Evolutionary conservation across 2,329 filamentous ascomycete species (phyloP).

Genomic region (Zasmidium angulare): DNA sequence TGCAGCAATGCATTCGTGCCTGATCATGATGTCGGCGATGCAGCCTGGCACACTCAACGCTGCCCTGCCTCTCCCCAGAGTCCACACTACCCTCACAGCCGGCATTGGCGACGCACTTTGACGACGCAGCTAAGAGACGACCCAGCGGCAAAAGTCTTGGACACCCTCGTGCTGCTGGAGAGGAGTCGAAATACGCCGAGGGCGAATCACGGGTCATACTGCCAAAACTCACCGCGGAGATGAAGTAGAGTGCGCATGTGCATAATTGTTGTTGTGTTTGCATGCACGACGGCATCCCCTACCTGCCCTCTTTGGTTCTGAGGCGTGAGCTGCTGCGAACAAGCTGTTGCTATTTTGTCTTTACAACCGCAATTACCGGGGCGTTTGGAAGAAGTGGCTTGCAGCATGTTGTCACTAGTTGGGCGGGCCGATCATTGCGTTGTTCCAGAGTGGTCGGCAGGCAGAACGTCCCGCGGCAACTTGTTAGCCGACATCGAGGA

Average conservation of each 20-base stretch:
- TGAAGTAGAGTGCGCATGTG: not conserved
- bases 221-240: not conserved
- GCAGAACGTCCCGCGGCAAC: not conserved
- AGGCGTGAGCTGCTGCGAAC: too few species aligned
- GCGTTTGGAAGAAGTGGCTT: not conserved
- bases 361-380: not conserved
- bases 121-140: not conserved
- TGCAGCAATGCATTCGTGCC: conserved; percentile 6
- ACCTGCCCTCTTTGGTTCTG: too few species aligned
- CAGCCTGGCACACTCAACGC: not conserved
- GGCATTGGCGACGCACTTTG: conserved; percentile 10
- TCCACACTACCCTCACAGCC: conserved; percentile 1
- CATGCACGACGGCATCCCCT: not conserved
- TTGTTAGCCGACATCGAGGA: not conserved
- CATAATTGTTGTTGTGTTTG: not conserved
- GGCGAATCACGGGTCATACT: not conserved
- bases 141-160: not conserved
- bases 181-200: not conserved
- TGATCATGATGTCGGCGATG: not conserved
- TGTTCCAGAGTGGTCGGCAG: not conserved
- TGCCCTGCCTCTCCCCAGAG: too few species aligned
- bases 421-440: not conserved
- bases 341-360: not conserved
- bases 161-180: not conserved
- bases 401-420: not conserved